These are phyloP conservation scores for Leccinum rimulosum DNA, from an alignment of 768 basidiomycete genomes.

Conservation along the genomic window DNA sequence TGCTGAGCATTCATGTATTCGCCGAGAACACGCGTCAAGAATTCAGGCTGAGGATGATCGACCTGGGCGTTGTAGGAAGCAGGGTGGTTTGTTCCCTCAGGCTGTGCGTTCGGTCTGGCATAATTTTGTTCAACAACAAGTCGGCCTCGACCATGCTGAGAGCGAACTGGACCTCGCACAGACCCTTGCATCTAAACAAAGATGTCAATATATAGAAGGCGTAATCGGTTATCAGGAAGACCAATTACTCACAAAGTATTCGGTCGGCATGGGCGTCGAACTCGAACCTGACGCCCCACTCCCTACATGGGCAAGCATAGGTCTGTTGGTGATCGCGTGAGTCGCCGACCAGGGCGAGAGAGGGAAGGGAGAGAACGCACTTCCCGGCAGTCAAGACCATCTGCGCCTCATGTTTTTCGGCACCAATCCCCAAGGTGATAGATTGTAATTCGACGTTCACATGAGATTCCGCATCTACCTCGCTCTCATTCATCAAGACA, in stretches of 20 bases:
- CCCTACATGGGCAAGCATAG: no score
- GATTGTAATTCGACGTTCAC: not conserved
- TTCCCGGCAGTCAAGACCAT: no score
- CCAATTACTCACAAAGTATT: not conserved
- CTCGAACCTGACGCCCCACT: no score
- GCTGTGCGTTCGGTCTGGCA: conserved; percentile 28
- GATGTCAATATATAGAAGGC: conserved; percentile 21
- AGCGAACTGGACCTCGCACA: conserved; percentile 38
- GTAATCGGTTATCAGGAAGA: conserved; percentile 4
- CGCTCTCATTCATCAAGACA: no score
- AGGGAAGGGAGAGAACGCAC: no score
- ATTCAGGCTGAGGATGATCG: conserved; percentile 15
- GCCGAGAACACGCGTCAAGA: conserved; percentile 38
- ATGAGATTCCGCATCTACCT: no score
- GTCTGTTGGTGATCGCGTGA: no score
- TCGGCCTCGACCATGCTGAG: conserved; percentile 38
- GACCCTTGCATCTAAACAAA: conserved; percentile 43
- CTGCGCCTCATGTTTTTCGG: no score
- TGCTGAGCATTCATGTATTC: conserved; percentile 36
- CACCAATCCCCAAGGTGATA: not conserved
- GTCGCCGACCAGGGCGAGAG: no score
- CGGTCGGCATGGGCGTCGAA: no score
- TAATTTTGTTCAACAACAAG: conserved; percentile 39
- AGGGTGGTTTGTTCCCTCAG: conserved; percentile 36
- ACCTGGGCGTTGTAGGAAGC: conserved; percentile 37